Conservation (phyloP, 495 filamentous ascomycete species). For the Cenococcum geophilum region DNA sequence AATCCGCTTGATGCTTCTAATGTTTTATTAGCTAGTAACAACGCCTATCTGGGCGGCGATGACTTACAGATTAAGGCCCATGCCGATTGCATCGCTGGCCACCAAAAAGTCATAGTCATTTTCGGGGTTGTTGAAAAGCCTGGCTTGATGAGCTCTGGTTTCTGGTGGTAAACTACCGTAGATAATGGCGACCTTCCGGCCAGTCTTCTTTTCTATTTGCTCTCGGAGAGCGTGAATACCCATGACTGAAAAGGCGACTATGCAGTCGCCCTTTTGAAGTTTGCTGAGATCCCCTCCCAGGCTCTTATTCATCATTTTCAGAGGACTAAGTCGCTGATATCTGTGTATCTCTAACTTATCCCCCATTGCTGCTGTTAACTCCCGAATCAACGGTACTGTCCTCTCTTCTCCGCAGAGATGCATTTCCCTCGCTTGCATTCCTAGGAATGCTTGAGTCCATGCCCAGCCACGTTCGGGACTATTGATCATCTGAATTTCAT, state of each 20-base stretch:
- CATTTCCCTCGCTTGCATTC: constrained; percentile 75
- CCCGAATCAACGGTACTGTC: constrained; percentile 68
- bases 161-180: constrained; percentile 92
- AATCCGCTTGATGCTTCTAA: constrained; percentile 77
- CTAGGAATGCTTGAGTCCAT: constrained; percentile 91
- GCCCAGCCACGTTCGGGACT: constrained; percentile 80
- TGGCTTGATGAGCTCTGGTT: constrained; percentile 82
- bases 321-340: constrained; percentile 75
- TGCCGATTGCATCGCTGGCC: constrained; percentile 94
- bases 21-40: background rate
- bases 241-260: constrained; percentile 78
- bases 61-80: constrained; percentile 84
- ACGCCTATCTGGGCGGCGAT: background rate
- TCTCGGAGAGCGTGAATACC: constrained; percentile 73
- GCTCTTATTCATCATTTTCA: constrained; percentile 58
- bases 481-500: constrained; percentile 97
- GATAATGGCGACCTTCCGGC: constrained; percentile 77
- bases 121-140: constrained; percentile 85
- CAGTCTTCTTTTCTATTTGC: constrained; percentile 69
- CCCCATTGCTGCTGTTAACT: constrained; percentile 72
- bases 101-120: constrained; percentile 93
- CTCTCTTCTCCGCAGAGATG: constrained; percentile 92
- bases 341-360: constrained; percentile 73
- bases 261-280: constrained; percentile 81
- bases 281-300: constrained; percentile 56